These are phyloP conservation scores for Solanum dulcamara DNA, from an alignment of 257 asterid species.

Conservation along the genomic window DNA sequence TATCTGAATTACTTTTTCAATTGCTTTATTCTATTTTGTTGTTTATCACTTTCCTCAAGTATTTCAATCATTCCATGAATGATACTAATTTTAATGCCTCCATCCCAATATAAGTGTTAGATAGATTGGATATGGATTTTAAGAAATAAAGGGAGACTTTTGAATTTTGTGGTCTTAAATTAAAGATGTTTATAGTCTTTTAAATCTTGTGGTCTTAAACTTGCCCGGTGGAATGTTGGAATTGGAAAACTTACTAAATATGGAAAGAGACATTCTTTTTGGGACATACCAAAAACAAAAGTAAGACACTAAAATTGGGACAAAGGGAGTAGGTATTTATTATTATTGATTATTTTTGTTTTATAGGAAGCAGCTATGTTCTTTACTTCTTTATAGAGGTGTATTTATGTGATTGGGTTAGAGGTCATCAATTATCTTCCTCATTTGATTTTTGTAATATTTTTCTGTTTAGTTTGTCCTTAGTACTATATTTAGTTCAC, in stretches of 20 bases:
- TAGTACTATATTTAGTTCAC: not conserved
- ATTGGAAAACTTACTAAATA: not conserved
- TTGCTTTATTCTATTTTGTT: not conserved
- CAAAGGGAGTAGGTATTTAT: not conserved
- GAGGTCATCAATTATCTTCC: not conserved
- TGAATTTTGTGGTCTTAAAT: not conserved
- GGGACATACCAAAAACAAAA: not conserved
- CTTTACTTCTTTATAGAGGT: not conserved
- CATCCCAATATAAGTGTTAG: not conserved
- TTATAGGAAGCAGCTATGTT: not conserved
- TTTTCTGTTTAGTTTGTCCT: not conserved
- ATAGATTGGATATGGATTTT: not conserved
- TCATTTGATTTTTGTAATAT: not conserved
- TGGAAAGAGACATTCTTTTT: not conserved
- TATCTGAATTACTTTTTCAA: not conserved
- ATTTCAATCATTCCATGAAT: not conserved
- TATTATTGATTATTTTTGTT: not conserved
- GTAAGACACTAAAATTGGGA: not conserved
- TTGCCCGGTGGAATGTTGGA: not conserved
- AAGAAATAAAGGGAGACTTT: not conserved
- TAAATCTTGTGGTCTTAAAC: not conserved
- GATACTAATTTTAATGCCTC: not conserved
- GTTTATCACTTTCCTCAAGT: not conserved
- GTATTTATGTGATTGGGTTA: not conserved
- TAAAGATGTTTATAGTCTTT: not conserved